These are phyloP conservation scores for Plectosphaerella plurivora DNA, from an alignment of 2,329 filamentous ascomycete species.

Conservation along the genomic window DNA sequence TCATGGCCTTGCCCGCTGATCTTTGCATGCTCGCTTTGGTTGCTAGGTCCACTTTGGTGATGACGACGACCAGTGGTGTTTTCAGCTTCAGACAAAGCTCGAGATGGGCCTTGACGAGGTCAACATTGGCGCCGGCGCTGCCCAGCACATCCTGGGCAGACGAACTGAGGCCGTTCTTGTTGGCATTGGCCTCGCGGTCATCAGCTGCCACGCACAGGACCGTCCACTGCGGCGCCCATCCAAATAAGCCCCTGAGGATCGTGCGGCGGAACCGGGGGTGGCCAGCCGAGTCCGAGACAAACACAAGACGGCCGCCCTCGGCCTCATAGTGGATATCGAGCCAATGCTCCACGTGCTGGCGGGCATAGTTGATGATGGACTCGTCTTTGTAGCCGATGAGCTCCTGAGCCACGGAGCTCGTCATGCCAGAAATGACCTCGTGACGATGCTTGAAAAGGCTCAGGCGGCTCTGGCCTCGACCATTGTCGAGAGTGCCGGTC, in stretches of 20 bases:
- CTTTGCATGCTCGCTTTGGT: slow-evolving; percentile 66
- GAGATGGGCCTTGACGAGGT: slow-evolving; percentile 75
- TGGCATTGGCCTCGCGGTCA: slow-evolving; percentile 45
- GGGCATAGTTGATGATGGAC: slow-evolving; percentile 75
- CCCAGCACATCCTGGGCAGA: slow-evolving; percentile 47
- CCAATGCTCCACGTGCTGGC: slow-evolving; percentile 86
- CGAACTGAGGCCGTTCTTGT: slow-evolving; percentile 35
- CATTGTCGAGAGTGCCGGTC: slow-evolving; percentile 85
- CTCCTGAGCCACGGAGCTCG: slow-evolving; percentile 92
- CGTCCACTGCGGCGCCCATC: slow-evolving; percentile 94
- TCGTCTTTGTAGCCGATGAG: slow-evolving; percentile 73
- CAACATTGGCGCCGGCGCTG: slow-evolving; percentile 52
- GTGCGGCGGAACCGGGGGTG: slow-evolving; percentile 87
- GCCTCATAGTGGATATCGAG: slow-evolving; percentile 84
- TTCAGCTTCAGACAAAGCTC: slow-evolving; percentile 78
- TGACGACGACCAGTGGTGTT: slow-evolving; percentile 72
- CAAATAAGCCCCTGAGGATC: slow-evolving; percentile 82
- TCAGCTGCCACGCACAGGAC: slow-evolving; percentile 83
- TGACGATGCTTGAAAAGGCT: slow-evolving; percentile 89
- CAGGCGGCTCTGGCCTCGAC: slow-evolving; percentile 81
- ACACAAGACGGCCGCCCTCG: slow-evolving; percentile 70
- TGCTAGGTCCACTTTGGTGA: slow-evolving; percentile 89
- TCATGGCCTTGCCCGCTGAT: slow-evolving; percentile 69
- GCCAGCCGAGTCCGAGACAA: slow-evolving; percentile 88
- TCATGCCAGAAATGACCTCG: slow-evolving; percentile 86